These are phyloP conservation scores for Myriosclerotinia duriaeana DNA, from an alignment of 2,329 filamentous ascomycete genomes.

Conservation along the genomic window DNA sequence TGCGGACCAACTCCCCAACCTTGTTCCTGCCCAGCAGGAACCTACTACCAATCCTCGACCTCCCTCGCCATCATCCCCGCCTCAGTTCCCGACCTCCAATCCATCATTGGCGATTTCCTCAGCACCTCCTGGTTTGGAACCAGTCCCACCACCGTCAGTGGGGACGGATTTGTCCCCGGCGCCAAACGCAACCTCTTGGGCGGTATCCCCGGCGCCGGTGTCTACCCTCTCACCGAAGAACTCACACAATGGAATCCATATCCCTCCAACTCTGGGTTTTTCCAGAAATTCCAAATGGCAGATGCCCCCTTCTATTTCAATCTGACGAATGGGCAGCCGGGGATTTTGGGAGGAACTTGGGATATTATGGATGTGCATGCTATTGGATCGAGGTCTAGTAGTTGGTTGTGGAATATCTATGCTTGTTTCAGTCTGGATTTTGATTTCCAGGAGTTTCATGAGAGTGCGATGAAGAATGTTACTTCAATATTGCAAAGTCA, in stretches of 20 bases:
- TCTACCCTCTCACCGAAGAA: constrained; percentile 11
- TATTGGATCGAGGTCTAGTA: not conserved
- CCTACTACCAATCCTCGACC: constrained; percentile 7
- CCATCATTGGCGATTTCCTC: constrained; percentile 8
- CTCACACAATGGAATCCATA: not conserved
- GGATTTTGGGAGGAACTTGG: not conserved
- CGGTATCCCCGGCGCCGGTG: constrained; percentile 1
- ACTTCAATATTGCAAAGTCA: not conserved
- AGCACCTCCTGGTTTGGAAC: constrained; percentile 11
- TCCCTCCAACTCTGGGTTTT: not conserved
- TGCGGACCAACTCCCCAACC: constrained; percentile 6
- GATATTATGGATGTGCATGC: constrained; percentile 13
- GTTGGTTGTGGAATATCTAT: constrained; percentile 21
- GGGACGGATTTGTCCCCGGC: not conserved
- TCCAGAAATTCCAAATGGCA: constrained; percentile 12
- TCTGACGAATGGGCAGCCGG: not conserved
- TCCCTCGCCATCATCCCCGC: not conserved
- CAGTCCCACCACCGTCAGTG: not conserved
- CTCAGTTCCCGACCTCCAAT: not conserved
- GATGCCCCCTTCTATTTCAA: constrained; percentile 8
- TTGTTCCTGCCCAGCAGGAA: constrained; percentile 8
- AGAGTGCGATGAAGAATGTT: constrained; percentile 16
- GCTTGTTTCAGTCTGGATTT: constrained; percentile 14
- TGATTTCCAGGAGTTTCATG: constrained; percentile 10
- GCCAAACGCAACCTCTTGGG: not conserved